A percentile compares a stretch with the other conserved stretches of the same genome.
Evolutionary conservation across 2,329 filamentous ascomycete genomes (phyloP).

Genomic region (Colletotrichum sp.): DNA sequence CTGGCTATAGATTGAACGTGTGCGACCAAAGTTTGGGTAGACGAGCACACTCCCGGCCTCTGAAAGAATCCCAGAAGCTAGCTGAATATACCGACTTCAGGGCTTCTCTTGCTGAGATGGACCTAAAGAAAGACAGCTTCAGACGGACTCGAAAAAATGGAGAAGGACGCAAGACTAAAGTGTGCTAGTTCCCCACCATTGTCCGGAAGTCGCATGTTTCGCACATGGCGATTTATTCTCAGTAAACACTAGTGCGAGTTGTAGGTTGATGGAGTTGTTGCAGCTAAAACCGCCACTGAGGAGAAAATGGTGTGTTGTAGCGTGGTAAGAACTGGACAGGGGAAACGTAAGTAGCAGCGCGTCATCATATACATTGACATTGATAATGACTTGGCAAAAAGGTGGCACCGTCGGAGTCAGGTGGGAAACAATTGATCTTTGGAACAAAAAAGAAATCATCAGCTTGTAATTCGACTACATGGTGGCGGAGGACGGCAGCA

Average conservation of each 20-base stretch:
- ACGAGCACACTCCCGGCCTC: not conserved
- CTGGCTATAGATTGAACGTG: not conserved
- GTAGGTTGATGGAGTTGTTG: not conserved
- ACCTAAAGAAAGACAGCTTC: not conserved
- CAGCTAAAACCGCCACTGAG: not conserved
- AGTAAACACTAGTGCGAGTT: not conserved
- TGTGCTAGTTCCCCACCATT: not conserved
- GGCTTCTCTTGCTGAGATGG: not conserved
- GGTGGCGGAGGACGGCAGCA: not conserved
- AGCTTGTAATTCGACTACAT: not conserved
- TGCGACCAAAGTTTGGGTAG: not conserved
- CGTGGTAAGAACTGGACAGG: not conserved
- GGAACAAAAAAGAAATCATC: not conserved
- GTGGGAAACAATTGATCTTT: not conserved
- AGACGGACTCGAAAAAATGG: not conserved
- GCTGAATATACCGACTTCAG: not conserved
- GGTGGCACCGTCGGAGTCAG: not conserved
- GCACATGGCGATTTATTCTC: not conserved
- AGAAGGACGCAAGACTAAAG: not conserved
- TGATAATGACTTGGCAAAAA: not conserved
- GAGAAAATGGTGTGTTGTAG: not conserved
- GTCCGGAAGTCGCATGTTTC: not conserved
- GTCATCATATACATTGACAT: not conserved
- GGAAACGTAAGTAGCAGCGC: too few relatives aligned
- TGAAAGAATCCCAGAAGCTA: not conserved